Conservation (phyloP, 257 asterid genomes). For the Craterostigma plantagineum region DNA sequence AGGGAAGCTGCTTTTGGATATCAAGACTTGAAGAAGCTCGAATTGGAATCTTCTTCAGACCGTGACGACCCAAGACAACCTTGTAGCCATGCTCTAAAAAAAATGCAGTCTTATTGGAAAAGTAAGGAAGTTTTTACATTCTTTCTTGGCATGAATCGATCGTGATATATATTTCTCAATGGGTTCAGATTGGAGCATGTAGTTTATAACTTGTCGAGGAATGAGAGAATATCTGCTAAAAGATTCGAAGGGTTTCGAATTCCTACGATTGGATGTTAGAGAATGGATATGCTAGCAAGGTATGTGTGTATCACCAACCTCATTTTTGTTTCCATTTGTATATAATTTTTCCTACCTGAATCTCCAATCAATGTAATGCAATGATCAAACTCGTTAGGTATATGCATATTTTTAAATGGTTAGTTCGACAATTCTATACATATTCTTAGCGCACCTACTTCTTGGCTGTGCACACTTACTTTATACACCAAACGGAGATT, state of each 20-base stretch:
- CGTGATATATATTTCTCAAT: not conserved
- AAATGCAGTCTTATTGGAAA: constrained; percentile 57
- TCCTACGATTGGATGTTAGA: constrained; percentile 83
- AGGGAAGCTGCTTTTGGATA: constrained; percentile 83
- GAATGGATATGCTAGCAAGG: constrained; percentile 53
- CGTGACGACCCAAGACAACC: constrained; percentile 50
- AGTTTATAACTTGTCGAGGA: constrained; percentile 45
- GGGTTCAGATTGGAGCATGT: constrained; percentile 58
- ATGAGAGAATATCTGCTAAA: constrained; percentile 46
- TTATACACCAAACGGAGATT: not conserved
- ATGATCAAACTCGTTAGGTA: too few species aligned
- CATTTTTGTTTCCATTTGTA: not conserved
- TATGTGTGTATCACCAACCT: constrained; percentile 6
- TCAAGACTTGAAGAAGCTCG: constrained; percentile 54
- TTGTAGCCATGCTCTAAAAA: constrained; percentile 37
- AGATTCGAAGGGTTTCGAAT: constrained; percentile 43
- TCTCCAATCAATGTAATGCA: too few species aligned
- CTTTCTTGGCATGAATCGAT: not conserved
- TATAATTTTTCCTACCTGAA: too few species aligned
- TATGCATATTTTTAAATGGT: too few species aligned
- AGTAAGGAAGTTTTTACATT: constrained; percentile 12
- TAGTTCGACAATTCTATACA: too few species aligned
- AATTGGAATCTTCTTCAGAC: constrained; percentile 37
- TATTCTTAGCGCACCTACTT: too few species aligned
- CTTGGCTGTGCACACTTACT: too few species aligned